These are phyloP conservation scores for Fusarium circinatum DNA, from an alignment of 2,329 filamentous ascomycete species.

Conservation along the genomic window DNA sequence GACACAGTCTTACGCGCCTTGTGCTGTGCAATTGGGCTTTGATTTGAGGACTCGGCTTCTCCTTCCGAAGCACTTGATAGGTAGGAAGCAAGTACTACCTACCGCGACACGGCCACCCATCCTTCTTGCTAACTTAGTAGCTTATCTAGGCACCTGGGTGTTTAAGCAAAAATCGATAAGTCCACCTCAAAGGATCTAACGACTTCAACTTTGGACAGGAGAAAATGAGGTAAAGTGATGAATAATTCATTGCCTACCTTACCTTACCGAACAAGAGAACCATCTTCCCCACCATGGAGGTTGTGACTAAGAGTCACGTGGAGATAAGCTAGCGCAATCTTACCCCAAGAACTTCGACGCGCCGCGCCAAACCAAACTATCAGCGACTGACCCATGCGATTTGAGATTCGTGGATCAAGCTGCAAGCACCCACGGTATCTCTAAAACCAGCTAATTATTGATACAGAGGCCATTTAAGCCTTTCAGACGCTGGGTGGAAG, in stretches of 20 bases:
- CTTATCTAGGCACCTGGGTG: too few species aligned
- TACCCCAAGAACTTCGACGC: constrained; percentile 28
- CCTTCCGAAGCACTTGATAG: background rate
- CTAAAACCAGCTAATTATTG: constrained; percentile 1
- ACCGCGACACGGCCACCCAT: background rate
- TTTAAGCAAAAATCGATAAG: background rate
- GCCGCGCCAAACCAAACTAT: constrained; percentile 32
- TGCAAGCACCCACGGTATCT: constrained; percentile 20
- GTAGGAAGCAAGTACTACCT: background rate
- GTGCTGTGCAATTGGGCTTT: background rate
- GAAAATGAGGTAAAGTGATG: constrained; percentile 29
- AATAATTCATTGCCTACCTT: constrained; percentile 2
- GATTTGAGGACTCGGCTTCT: background rate
- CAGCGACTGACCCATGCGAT: constrained; percentile 30
- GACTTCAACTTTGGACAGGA: background rate
- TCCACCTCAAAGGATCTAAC: background rate
- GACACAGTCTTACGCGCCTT: background rate
- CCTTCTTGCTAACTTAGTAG: background rate
- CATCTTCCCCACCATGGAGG: background rate
- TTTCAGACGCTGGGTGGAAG: constrained; percentile 4
- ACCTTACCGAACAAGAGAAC: background rate
- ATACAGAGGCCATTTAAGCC: background rate
- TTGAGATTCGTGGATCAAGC: constrained; percentile 29
- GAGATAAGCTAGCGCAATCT: constrained; percentile 20
- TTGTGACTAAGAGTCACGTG: constrained; percentile 14